Evolutionary conservation across 1,284 basidiomycete genomes (phyloP).

Genomic region (Cryptococcus floricola): DNA sequence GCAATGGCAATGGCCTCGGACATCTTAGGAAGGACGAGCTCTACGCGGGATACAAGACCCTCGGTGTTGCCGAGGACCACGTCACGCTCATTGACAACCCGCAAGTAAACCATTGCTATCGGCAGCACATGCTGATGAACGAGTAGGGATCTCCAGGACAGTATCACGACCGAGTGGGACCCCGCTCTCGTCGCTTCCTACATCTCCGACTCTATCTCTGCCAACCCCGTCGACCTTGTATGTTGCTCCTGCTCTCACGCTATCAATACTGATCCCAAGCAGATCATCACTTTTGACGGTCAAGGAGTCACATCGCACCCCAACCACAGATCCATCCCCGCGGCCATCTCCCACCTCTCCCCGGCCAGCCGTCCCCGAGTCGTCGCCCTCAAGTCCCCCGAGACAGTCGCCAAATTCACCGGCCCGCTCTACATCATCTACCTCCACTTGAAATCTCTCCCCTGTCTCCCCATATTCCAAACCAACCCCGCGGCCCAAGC

Average conservation of each 20-base stretch:
- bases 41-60: constrained; percentile 60
- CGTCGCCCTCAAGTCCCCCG: constrained; percentile 61
- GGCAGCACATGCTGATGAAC: not conserved
- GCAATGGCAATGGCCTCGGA: constrained; percentile 81
- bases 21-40: constrained; percentile 63
- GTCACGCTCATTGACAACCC: constrained; percentile 67
- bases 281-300: constrained; percentile 89
- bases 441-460: constrained; percentile 27
- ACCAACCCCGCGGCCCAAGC: too few relatives aligned
- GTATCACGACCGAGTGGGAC: constrained; percentile 55
- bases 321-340: constrained; percentile 78
- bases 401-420: constrained; percentile 56
- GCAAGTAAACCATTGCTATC: constrained; percentile 53
- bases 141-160: constrained; percentile 70
- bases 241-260: not conserved
- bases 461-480: not conserved
- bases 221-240: constrained; percentile 11
- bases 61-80: constrained; percentile 62
- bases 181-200: not conserved
- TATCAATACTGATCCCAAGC: not conserved
- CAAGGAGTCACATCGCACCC: constrained; percentile 79
- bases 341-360: constrained; percentile 49
- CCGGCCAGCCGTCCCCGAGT: constrained; percentile 45
- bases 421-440: constrained; percentile 23
- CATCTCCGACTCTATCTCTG: constrained; percentile 3